Conservation (phyloP, 1,284 basidiomycete species). For the Schizophyllum amplum region DNA sequence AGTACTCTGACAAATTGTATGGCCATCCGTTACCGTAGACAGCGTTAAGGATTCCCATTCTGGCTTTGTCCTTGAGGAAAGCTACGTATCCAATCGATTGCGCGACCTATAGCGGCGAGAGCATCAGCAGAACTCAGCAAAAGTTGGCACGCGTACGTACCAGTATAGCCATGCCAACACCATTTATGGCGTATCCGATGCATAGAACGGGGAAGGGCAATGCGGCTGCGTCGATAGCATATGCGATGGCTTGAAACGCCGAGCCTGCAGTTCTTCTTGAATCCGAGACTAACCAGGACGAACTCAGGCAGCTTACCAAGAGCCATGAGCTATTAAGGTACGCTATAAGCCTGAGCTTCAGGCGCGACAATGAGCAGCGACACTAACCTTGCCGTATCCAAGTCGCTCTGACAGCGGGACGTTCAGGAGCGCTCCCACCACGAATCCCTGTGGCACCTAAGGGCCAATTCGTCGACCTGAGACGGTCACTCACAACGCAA, state of each 20-base stretch:
- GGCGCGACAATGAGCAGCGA: too few species aligned
- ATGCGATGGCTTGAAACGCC: constrained; percentile 38
- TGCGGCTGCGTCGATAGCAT: constrained; percentile 41
- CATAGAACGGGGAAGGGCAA: constrained; percentile 60
- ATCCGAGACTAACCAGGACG: too few species aligned
- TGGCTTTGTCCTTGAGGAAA: constrained; percentile 36
- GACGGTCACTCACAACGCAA: too few species aligned
- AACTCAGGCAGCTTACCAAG: constrained; percentile 21
- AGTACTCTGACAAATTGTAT: constrained; percentile 14
- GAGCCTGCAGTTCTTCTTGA: constrained; percentile 23
- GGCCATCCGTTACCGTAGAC: constrained; percentile 41
- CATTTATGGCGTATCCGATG: constrained; percentile 49
- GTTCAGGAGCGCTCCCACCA: constrained; percentile 44
- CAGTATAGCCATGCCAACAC: constrained; percentile 53
- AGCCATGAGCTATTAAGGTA: constrained; percentile 25
- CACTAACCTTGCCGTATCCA: constrained; percentile 50
- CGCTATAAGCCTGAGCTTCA: neutral
- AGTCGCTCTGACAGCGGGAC: constrained; percentile 46
- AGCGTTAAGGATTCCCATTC: constrained; percentile 57
- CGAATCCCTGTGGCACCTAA: too few species aligned
- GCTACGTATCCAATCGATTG: constrained; percentile 50
- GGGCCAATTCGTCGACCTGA: too few species aligned
- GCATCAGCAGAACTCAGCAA: too few species aligned
- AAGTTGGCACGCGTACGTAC: too few species aligned
- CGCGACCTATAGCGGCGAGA: too few species aligned